Base-by-base conservation (phyloP, 768 basidiomycete species). In the Mycena crocata region DNA sequence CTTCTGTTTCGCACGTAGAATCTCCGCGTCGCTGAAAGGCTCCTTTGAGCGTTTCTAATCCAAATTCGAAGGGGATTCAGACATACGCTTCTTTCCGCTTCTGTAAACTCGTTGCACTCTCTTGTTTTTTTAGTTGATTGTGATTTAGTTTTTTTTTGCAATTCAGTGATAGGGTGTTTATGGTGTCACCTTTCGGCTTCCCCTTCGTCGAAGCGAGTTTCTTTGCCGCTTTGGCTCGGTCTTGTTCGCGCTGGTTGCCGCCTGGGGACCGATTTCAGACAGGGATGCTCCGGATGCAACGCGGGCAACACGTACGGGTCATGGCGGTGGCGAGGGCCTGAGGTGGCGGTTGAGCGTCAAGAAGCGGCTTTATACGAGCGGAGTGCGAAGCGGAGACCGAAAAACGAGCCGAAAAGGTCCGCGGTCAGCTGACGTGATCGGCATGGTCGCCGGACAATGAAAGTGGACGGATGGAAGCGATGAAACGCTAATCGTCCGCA, bases 211-310 rank as follows among this genome's bases (percentile, higher is more conserved):
- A 79, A 1, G 85, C 85, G 17, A 81, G 78, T 79, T 92, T 93
- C 82, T 94, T 94, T 81, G 89, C 88, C 17, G 91, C 89, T 75
- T 88, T 90, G 24, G 80, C 78, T 69, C 93, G 91, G 77, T 91
- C 93, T 77, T 80, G 84, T 9, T 94, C 93, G 57, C 93, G 87
- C 77, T 94, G 93, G 75, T 94, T 93, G 71, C 93, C 93, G 73
- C 93, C 93, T 94, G 72, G 37, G 72, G 68, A 67, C 31, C 31
- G 70, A 32, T 51, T 67, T 45, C 67, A 42, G 52, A 44, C 48
- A 48, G 55, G 44, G 42, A 2, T 39, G 49, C 56, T 42, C n/a
- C 67, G 45, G 51, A 30, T 62, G 46, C 55, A 52, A 57, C 62
- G 58, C 39, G 48, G 31, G 42, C 37, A 56, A 40, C 52, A 84